Base-by-base conservation (phyloP, 129 eudicot species). In the Escallonia herrerae region DNA sequence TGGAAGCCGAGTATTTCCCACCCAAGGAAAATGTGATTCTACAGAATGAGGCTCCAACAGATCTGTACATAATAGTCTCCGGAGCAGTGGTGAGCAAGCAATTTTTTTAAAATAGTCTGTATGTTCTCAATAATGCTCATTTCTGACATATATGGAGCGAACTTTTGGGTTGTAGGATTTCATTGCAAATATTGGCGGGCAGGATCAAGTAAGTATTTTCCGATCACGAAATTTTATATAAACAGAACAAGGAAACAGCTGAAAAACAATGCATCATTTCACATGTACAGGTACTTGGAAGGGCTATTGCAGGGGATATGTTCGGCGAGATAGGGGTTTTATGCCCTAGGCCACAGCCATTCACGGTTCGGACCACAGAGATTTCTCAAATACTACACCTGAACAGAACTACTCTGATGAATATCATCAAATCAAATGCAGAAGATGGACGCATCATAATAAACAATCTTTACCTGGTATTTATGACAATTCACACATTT, bases 1-100 rank as follows among this genome's bases (percentile, higher is more conserved):
- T 89, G 90, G 95, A 94, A 50, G 99, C 90, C 3, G 94, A 94
- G 66, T 94, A 82, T 73, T 94, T 77, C 64, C 94, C 99, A 53
- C 90, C 99, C 3, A 84, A 72, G 57, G 90, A 94, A 77, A 90
- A 84, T 37, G 95, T 94, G 73, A 72, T 89, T 60, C 70, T 84
- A 42, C 97, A 86, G 59, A 84, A 94, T 38, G 97, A 94, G 83
- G 71, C 85, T 14, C 95, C 97, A 67, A 82, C 94, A 58, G 94
- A 94, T 63, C 66, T 87, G 54, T 89, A 94, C 73, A 84, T 94
- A 68, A 53, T 94, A 15, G 97, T 94, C 63, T 81, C 88, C 3
- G 99, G 99, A 68, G 72, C 84, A 81, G 95, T 82, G 97, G 99
- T 94, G 81, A 79, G 89, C 68, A 9, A 65, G 61, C 70, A 71